Conservation (phyloP, 345 rosid species). For the Gossypium stocksii region DNA sequence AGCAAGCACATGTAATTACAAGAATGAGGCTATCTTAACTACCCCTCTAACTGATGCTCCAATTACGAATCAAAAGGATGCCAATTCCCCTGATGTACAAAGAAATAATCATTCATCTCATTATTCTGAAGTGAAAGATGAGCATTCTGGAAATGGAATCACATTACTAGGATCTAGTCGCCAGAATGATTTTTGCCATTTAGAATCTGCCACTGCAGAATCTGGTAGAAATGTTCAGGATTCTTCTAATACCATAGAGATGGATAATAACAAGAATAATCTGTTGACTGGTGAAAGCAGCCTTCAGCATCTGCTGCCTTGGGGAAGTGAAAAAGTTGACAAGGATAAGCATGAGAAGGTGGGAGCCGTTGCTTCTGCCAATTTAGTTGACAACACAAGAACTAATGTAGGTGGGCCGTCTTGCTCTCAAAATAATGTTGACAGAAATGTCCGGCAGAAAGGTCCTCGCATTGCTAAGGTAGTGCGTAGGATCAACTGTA, state of each 20-base stretch:
- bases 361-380: slow-evolving; percentile 34
- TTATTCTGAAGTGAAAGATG: slow-evolving; percentile 28
- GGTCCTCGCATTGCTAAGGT: slow-evolving; percentile 99
- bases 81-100: slow-evolving; percentile 30
- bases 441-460: slow-evolving; percentile 70
- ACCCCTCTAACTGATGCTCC: slow-evolving; percentile 22
- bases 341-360: slow-evolving; percentile 42
- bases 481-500: slow-evolving; percentile 92
- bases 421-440: slow-evolving; percentile 67
- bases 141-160: slow-evolving; percentile 29
- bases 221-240: slow-evolving; percentile 29
- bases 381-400: slow-evolving; percentile 38
- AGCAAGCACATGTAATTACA: slow-evolving; percentile 22
- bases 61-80: slow-evolving; percentile 26
- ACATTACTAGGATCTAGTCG: slow-evolving; percentile 25
- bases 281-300: slow-evolving; percentile 23
- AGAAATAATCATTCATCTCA: slow-evolving; percentile 28
- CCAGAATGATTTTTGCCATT: slow-evolving; percentile 23
- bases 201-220: slow-evolving; percentile 30
- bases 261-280: slow-evolving; percentile 19
- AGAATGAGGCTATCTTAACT: slow-evolving; percentile 21
- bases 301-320: slow-evolving; percentile 22
- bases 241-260: slow-evolving; percentile 27
- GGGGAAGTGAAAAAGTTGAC: slow-evolving; percentile 29
- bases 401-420: slow-evolving; percentile 42